phyloP scores from a whole-genome alignment of 257 asterid species.

The Plantago ovata region DNA sequence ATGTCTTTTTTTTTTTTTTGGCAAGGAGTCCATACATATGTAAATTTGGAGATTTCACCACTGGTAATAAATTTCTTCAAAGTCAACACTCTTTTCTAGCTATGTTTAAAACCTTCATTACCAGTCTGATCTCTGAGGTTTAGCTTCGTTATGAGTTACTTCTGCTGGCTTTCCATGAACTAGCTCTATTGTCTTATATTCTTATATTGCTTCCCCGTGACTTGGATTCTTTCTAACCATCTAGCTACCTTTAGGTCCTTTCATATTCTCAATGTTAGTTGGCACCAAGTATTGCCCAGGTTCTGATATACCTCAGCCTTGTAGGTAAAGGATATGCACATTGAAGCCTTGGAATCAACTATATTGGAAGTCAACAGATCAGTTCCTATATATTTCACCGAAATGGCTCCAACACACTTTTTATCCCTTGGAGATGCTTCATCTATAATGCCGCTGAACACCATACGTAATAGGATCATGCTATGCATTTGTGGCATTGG shows the following conservation, averaged over 20 bases:
- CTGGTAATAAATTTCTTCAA: too few relatives aligned
- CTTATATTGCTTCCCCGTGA: not conserved
- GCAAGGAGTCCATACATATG: too few relatives aligned
- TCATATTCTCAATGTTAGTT: not conserved
- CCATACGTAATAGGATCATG: constrained; percentile 32
- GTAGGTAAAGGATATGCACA: constrained; percentile 48
- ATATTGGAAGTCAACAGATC: constrained; percentile 34
- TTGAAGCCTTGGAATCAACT: constrained; percentile 48
- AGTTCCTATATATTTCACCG: constrained; percentile 56
- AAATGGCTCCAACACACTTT: constrained; percentile 66
- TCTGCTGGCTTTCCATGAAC: not conserved
- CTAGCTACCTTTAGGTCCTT: constrained; percentile 2
- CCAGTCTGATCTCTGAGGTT: too few relatives aligned
- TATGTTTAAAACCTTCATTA: too few relatives aligned
- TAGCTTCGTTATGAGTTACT: too few relatives aligned
- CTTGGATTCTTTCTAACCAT: not conserved
- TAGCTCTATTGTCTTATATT: not conserved
- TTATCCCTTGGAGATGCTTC: constrained; percentile 44
- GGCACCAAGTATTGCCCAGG: constrained; percentile 3
- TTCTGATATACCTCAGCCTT: constrained; percentile 22
- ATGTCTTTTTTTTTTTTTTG: too few relatives aligned
- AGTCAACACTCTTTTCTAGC: too few relatives aligned
- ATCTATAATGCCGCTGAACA: constrained; percentile 36
- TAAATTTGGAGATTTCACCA: too few relatives aligned
- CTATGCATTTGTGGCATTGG: constrained; percentile 90